Conservation (phyloP, 2,329 filamentous ascomycete genomes). For the Penicillium sclerotigenum region DNA sequence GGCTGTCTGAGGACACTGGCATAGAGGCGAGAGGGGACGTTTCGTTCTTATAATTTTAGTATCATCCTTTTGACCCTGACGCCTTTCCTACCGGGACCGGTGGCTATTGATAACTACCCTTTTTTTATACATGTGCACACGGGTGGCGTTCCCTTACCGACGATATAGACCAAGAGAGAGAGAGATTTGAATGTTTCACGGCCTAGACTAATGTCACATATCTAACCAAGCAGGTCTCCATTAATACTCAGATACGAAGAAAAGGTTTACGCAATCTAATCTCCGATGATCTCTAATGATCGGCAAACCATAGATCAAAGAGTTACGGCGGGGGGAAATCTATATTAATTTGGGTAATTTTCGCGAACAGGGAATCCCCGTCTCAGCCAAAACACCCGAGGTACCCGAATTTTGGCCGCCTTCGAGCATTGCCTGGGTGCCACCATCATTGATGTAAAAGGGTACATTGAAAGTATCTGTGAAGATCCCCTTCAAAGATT, state of each 20-base stretch:
- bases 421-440: too few relatives aligned
- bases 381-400: too few relatives aligned
- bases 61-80: not conserved
- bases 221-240: not conserved
- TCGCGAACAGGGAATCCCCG: too few relatives aligned
- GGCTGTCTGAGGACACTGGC: not conserved
- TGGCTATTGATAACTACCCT: not conserved
- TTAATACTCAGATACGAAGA: not conserved
- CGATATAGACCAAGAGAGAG: not conserved
- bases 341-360: not conserved
- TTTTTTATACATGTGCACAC: not conserved
- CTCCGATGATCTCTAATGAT: too few relatives aligned
- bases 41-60: not conserved
- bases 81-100: not conserved
- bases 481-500: too few relatives aligned
- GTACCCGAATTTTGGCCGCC: too few relatives aligned
- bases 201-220: not conserved
- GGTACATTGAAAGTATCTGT: too few relatives aligned
- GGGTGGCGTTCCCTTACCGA: not conserved
- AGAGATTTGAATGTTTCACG: not conserved
- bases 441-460: too few relatives aligned
- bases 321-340: not conserved
- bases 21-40: conserved; percentile 23
- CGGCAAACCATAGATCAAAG: not conserved
- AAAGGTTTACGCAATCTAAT: too few relatives aligned